Conservation (phyloP, 2,329 filamentous ascomycete genomes). For the Trichoderma sp. region DNA sequence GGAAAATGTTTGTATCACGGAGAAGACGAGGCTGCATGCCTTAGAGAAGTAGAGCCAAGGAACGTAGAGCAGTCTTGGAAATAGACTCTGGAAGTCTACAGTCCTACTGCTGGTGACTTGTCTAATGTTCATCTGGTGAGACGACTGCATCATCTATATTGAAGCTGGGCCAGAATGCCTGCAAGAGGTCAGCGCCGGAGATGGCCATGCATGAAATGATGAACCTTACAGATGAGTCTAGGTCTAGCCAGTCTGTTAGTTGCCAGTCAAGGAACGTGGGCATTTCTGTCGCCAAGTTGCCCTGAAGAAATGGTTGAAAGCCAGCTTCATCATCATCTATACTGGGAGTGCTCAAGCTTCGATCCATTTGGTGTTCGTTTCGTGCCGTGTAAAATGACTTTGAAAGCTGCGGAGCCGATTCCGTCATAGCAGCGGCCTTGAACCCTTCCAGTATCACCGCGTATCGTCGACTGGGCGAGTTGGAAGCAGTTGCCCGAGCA, state of each 20-base stretch:
- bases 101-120: no score
- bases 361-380: neutral
- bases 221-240: conserved; percentile 35
- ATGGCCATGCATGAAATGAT: neutral
- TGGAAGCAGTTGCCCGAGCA: conserved; percentile 41
- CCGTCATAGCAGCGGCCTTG: conserved; percentile 33
- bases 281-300: neutral
- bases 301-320: neutral
- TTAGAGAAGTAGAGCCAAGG: no score
- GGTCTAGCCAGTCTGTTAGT: conserved; percentile 38
- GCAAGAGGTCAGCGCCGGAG: neutral
- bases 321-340: neutral
- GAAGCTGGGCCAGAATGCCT: conserved; percentile 20
- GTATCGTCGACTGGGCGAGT: conserved; percentile 52
- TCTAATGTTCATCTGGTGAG: neutral
- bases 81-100: no score
- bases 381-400: neutral
- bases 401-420: conserved; percentile 8
- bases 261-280: conserved; percentile 33
- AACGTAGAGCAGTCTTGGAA: no score
- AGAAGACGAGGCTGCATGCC: no score
- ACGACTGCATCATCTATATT: neutral
- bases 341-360: neutral
- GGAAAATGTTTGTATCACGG: no score
- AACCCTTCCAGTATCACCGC: conserved; percentile 57